Conservation (phyloP, 1,139 yeast genomes). For the Diutina catenulata region DNA sequence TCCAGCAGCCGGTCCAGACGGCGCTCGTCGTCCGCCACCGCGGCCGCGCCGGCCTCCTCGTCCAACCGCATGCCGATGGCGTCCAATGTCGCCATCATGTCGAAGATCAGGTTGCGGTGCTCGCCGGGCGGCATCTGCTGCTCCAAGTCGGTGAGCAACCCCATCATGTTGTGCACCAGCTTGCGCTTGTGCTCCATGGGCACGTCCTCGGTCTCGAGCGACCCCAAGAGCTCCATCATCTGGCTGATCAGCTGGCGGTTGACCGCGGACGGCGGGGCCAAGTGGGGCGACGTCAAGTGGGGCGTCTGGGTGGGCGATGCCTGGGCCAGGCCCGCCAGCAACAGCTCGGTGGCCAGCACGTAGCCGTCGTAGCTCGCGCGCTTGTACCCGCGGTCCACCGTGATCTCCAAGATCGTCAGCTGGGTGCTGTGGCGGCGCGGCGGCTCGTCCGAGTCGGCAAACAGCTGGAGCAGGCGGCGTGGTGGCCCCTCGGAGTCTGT, state of each 20-base stretch:
- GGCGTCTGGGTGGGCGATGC: too few species aligned
- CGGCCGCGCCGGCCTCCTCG: background rate
- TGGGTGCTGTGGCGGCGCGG: background rate
- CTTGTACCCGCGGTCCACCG: too few species aligned
- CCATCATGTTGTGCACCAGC: constrained; percentile 6
- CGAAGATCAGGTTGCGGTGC: constrained; percentile 4
- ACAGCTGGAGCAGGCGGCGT: too few species aligned
- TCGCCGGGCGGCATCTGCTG: background rate
- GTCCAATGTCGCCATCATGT: constrained; percentile 3
- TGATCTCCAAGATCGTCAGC: constrained; percentile 2
- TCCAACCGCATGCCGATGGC: constrained; percentile 1
- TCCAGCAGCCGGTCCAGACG: background rate
- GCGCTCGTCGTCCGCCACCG: background rate
- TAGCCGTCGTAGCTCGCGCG: too few species aligned
- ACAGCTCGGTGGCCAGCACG: too few species aligned
- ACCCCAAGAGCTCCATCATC: constrained; percentile 13
- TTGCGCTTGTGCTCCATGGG: background rate
- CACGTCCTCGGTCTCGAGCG: constrained; percentile 8
- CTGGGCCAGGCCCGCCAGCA: too few species aligned
- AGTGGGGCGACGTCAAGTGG: too few species aligned
- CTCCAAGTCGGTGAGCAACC: constrained; percentile 6
- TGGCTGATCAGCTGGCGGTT: constrained; percentile 10
- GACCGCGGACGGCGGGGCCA: background rate
- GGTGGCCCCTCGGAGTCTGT: too few species aligned
- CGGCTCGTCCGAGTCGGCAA: too few species aligned